These are phyloP conservation scores for Schizophyllum commune DNA, from an alignment of 1,284 basidiomycete species.

Conservation along the genomic window DNA sequence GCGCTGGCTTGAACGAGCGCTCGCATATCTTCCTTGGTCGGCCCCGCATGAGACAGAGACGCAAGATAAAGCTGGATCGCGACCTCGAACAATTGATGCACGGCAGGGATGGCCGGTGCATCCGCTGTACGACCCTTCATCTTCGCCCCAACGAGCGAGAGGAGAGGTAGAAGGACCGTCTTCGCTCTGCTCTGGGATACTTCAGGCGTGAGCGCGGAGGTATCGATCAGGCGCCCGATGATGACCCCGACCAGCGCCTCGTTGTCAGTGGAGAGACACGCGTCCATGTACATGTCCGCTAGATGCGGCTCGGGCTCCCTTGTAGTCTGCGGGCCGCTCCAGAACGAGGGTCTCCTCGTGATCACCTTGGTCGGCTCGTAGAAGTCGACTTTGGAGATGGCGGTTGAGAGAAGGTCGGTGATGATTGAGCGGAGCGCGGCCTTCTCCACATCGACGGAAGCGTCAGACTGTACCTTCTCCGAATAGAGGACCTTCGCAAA, in stretches of 20 bases:
- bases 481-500: not conserved
- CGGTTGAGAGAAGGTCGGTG: slow-evolving; percentile 1
- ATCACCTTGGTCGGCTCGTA: not conserved
- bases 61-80: not conserved
- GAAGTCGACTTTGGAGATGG: slow-evolving; percentile 1
- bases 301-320: not conserved
- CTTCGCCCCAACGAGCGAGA: not conserved
- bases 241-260: not conserved
- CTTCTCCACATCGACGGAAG: not conserved
- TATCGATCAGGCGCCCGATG: not conserved
- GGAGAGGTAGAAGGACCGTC: slow-evolving; percentile 1
- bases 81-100: slow-evolving; percentile 1
- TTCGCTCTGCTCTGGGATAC: not conserved
- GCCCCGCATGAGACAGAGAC: too few relatives aligned
- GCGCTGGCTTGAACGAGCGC: too few relatives aligned
- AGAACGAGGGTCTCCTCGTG: too few relatives aligned
- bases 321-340: too few relatives aligned
- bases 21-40: too few relatives aligned
- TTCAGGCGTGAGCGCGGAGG: not conserved
- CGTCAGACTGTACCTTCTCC: slow-evolving; percentile 2
- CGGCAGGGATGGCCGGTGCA: not conserved
- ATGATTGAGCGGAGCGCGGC: not conserved
- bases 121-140: too few relatives aligned
- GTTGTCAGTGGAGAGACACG: slow-evolving; percentile 1
- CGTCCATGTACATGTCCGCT: slow-evolving; percentile 2